Conservation (phyloP, 1,284 basidiomycete genomes). For the Ganoderma resinaceum region DNA sequence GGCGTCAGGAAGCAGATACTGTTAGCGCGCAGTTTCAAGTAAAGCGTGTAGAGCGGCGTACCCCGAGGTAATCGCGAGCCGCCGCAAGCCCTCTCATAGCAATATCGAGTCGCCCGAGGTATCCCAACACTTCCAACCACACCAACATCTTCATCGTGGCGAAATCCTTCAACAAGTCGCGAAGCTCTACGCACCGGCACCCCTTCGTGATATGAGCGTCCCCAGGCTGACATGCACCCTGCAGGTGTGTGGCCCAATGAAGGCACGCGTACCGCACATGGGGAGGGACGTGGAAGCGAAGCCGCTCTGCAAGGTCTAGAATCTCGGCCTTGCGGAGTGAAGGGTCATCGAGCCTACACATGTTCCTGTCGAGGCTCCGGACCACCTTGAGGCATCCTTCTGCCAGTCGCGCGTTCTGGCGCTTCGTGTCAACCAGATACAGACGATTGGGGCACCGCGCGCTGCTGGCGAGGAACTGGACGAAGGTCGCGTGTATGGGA, state of each 20-base stretch:
- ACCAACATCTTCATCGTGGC: constrained; percentile 6
- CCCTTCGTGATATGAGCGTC: background rate
- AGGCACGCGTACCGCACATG: constrained; percentile 16
- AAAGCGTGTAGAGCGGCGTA: background rate
- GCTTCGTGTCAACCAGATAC: constrained; percentile 18
- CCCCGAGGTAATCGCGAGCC: constrained; percentile 9
- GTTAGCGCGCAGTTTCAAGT: background rate
- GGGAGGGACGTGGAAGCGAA: constrained; percentile 3
- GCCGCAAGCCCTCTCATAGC: background rate
- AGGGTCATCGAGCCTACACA: background rate
- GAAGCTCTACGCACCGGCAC: constrained; percentile 1
- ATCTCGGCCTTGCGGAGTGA: constrained; percentile 9
- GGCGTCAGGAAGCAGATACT: background rate
- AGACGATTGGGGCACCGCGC: constrained; percentile 11
- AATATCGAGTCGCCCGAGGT: constrained; percentile 12
- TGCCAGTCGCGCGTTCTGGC: constrained; percentile 14
- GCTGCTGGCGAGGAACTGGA: constrained; percentile 21
- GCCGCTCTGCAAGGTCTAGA: background rate
- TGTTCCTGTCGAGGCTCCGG: constrained; percentile 5
- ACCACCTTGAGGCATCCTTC: constrained; percentile 15
- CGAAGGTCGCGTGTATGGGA: constrained; percentile 19
- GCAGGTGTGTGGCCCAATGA: constrained; percentile 17
- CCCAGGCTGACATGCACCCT: background rate
- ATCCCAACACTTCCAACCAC: constrained; percentile 14
- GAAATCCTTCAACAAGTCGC: background rate